A percentile compares a stretch with the other conserved stretches of the same genome.
phyloP scores from a whole-genome alignment of 2,329 filamentous ascomycete species.

The Diplodia corticola region DNA sequence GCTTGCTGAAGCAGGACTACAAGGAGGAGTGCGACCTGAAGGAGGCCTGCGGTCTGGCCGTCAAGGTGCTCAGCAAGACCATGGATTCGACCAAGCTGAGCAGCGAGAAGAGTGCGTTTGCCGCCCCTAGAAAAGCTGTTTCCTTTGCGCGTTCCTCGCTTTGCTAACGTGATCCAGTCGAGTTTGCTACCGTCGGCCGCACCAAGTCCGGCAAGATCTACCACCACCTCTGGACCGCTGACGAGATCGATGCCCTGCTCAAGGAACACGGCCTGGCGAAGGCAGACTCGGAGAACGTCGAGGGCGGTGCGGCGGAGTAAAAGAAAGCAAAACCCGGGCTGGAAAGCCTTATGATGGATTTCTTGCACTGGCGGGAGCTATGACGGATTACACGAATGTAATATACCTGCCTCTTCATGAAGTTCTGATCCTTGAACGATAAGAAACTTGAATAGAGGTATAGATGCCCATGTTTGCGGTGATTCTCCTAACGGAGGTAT shows the following conservation, averaged over 20 bases:
- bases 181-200: slow-evolving; percentile 96
- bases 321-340: slow-evolving; percentile 25
- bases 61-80: slow-evolving; percentile 99
- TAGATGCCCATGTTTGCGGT: slow-evolving; percentile 12
- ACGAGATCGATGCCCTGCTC: slow-evolving; percentile 90
- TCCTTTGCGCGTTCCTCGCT: neutral
- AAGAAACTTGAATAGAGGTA: slow-evolving; percentile 10
- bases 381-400: slow-evolving; percentile 14
- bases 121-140: neutral
- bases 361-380: slow-evolving; percentile 9
- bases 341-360: slow-evolving; percentile 24
- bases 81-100: slow-evolving; percentile 99
- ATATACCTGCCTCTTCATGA: slow-evolving; percentile 22
- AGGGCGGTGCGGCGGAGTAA: slow-evolving; percentile 27
- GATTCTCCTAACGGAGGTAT: neutral
- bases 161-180: slow-evolving; percentile 59
- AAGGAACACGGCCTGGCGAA: slow-evolving; percentile 96
- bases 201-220: slow-evolving; percentile 96
- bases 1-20: slow-evolving; percentile 97
- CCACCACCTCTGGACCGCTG: slow-evolving; percentile 94
- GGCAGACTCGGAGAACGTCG: slow-evolving; percentile 35
- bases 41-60: slow-evolving; percentile 94
- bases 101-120: slow-evolving; percentile 90
- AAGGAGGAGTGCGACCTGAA: slow-evolving; percentile 96
- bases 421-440: neutral